These are phyloP conservation scores for Phytophthora rubi DNA, from an alignment of 352 stramenopile genomes.

Conservation along the genomic window DNA sequence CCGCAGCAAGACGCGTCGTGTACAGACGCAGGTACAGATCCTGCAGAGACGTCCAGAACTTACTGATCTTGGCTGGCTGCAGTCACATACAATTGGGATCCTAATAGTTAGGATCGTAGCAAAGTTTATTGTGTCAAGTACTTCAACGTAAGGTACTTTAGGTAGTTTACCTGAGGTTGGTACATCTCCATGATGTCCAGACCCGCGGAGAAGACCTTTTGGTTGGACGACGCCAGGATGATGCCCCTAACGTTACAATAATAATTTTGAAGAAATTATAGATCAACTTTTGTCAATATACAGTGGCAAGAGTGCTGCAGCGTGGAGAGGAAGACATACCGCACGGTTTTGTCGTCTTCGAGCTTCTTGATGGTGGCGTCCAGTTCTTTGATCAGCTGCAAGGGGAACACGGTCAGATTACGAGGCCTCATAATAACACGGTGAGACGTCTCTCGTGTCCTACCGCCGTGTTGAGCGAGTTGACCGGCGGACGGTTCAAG, in stretches of 20 bases:
- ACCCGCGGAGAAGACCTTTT: constrained; percentile 91
- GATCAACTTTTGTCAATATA: not conserved
- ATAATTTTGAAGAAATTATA: not conserved
- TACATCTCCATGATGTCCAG: constrained; percentile 95
- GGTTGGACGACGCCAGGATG: constrained; percentile 80
- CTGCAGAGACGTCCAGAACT: constrained; percentile 94
- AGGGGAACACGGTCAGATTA: no score
- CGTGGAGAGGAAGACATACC: constrained; percentile 35
- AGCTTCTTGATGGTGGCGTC: constrained; percentile 74
- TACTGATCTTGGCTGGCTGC: constrained; percentile 62
- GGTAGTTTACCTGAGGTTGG: constrained; percentile 69
- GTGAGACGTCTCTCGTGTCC: not conserved
- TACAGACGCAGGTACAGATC: constrained; percentile 94
- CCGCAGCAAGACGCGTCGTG: constrained; percentile 84
- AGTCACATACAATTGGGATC: not conserved
- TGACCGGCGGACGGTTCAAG: constrained; percentile 81
- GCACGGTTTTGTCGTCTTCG: constrained; percentile 76
- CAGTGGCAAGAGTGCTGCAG: not conserved
- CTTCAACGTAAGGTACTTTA: not conserved
- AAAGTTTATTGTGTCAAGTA: not conserved
- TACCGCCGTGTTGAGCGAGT: constrained; percentile 82
- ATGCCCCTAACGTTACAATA: constrained; percentile 48
- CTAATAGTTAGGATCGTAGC: not conserved
- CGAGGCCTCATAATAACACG: no score
- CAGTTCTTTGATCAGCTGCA: constrained; percentile 72